These are phyloP conservation scores for Vigna trinervia DNA, from an alignment of 306 rosid species.

Conservation along the genomic window DNA sequence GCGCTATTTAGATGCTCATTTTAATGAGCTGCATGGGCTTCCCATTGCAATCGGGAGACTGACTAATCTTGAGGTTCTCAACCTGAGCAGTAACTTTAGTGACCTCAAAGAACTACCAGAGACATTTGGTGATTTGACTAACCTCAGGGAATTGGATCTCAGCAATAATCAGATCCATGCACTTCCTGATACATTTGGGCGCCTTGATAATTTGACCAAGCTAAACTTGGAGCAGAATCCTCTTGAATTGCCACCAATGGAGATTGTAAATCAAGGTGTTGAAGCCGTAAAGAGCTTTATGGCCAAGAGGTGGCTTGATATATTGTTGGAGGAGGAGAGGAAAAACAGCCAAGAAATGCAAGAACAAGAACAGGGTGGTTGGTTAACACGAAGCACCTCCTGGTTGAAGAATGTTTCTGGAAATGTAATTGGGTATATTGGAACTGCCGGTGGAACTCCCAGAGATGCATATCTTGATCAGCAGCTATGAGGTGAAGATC, in stretches of 20 bases:
- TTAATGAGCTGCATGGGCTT: slow-evolving; percentile 88
- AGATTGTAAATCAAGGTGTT: slow-evolving; percentile 76
- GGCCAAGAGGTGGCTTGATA: slow-evolving; percentile 84
- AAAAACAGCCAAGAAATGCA: slow-evolving; percentile 70
- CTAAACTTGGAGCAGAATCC: slow-evolving; percentile 97
- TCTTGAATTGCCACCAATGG: slow-evolving; percentile 77
- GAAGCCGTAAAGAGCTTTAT: slow-evolving; percentile 70
- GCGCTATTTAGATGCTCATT: slow-evolving; percentile 86
- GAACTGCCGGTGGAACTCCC: slow-evolving; percentile 60
- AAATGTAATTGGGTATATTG: slow-evolving; percentile 63
- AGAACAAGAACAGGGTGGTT: slow-evolving; percentile 69
- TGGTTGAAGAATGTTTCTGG: slow-evolving; percentile 80
- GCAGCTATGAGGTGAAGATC: slow-evolving; percentile 61
- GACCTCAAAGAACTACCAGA: slow-evolving; percentile 88
- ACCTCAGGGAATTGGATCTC: slow-evolving; percentile 89
- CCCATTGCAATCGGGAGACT: slow-evolving; percentile 78
- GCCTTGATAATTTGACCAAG: slow-evolving; percentile 79
- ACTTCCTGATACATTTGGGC: slow-evolving; percentile 91
- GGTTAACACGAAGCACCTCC: slow-evolving; percentile 92
- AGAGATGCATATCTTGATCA: slow-evolving; percentile 74
- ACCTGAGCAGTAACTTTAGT: slow-evolving; percentile 80
- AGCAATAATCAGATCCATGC: slow-evolving; percentile 90
- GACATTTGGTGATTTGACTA: slow-evolving; percentile 81
- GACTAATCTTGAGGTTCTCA: slow-evolving; percentile 71
- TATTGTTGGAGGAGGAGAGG: slow-evolving; percentile 81